phyloP scores from a whole-genome alignment of 305 asterid genomes.

The Caryopteris hybrid region DNA sequence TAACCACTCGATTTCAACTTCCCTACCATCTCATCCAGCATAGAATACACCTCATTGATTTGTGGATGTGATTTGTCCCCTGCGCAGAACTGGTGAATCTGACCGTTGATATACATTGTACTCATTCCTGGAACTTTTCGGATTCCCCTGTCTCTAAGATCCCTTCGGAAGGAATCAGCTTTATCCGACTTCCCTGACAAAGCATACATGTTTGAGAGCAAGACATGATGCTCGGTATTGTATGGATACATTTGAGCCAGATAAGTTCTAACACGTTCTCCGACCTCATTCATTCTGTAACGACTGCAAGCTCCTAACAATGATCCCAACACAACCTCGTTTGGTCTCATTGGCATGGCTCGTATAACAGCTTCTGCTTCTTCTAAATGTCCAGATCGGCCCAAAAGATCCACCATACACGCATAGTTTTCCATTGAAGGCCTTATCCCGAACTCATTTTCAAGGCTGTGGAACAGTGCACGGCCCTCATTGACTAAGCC shows the following conservation, averaged over 20 bases:
- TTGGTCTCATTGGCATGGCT: conserved; percentile 68
- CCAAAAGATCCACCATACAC: conserved; percentile 71
- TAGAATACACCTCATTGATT: conserved; percentile 37
- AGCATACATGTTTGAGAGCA: conserved; percentile 64
- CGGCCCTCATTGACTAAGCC: conserved; percentile 71
- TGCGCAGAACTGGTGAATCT: conserved; percentile 48
- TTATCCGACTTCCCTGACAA: conserved; percentile 42
- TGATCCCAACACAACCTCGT: conserved; percentile 77
- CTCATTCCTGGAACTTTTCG: conserved; percentile 69
- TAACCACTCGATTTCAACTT: conserved; percentile 43
- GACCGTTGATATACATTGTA: conserved; percentile 43
- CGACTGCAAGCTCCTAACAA: conserved; percentile 68
- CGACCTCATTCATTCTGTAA: conserved; percentile 44
- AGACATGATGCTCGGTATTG: conserved; percentile 62
- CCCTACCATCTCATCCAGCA: conserved; percentile 60
- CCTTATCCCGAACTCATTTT: conserved; percentile 28
- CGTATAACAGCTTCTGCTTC: conserved; percentile 70
- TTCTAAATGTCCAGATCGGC: conserved; percentile 60
- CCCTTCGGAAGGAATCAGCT: conserved; percentile 54
- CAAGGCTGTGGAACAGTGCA: conserved; percentile 43
- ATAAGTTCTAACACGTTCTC: conserved; percentile 42
- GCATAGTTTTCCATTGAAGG: conserved; percentile 81
- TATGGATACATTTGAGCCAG: conserved; percentile 51
- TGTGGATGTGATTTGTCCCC: conserved; percentile 55
- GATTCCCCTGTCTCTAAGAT: conserved; percentile 52